Evolutionary conservation across 202 grass and related monocot genomes (phyloP).

Genomic region (Carex sylvatica): DNA sequence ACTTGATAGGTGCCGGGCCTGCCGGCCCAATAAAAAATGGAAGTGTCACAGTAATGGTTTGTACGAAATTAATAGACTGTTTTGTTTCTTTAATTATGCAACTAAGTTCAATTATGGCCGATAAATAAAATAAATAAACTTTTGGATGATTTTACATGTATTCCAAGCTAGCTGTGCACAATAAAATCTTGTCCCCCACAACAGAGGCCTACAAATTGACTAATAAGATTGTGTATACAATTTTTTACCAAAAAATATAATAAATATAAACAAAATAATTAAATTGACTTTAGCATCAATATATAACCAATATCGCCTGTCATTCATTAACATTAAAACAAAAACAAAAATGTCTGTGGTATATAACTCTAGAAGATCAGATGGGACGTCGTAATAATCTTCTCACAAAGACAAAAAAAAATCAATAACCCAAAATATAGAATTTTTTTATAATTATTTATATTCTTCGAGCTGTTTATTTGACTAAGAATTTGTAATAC

Average conservation of each 20-base stretch:
- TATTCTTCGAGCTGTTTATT: conserved; percentile 12
- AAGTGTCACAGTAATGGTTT: background rate
- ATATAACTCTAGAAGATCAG: background rate
- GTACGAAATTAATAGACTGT: background rate
- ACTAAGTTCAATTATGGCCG: background rate
- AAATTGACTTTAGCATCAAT: background rate
- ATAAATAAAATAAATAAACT: background rate
- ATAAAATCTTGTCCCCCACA: background rate
- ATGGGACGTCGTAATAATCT: background rate
- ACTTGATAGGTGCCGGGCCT: background rate
- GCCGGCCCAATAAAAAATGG: background rate
- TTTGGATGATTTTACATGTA: background rate
- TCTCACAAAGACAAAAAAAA: background rate
- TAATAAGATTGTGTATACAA: background rate
- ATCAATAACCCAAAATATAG: conserved; percentile 4
- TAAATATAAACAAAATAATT: background rate
- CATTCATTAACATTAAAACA: background rate
- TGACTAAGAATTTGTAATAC: background rate
- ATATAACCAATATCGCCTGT: background rate
- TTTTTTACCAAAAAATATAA: background rate
- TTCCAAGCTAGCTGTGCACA: background rate
- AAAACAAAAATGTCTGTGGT: background rate
- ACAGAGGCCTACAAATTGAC: background rate
- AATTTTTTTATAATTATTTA: background rate
- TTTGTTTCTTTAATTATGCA: background rate